Percentiles rank a stretch among this genome's conserved stretches.
phyloP scores from a whole-genome alignment of 371 early-diverging fungal species.

The Mortierella sp. region DNA sequence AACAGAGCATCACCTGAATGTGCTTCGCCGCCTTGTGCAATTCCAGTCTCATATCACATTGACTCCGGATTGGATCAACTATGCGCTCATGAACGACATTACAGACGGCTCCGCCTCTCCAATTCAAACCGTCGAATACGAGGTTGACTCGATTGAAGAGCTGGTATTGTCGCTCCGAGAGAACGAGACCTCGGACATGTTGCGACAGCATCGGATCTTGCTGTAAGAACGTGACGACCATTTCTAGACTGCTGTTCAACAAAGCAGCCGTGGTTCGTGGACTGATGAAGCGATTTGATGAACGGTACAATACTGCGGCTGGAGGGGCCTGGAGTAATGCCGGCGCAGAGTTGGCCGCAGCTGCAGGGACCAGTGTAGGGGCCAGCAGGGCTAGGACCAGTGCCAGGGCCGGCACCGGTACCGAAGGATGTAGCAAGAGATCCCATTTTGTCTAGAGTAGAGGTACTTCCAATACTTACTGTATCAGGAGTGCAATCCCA shows the following conservation, averaged over 20 bases:
- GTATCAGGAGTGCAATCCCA: conserved; percentile 55
- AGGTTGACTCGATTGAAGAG: conserved; percentile 92
- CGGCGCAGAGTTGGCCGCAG: conserved; percentile 7
- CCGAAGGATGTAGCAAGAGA: conserved; percentile 1
- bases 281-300: conserved; percentile 79
- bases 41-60: conserved; percentile 39
- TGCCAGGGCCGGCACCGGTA: conserved; percentile 1
- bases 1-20: not conserved
- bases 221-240: conserved; percentile 80
- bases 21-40: conserved; percentile 62
- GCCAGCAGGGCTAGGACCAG: conserved; percentile 1
- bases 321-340: conserved; percentile 28
- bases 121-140: conserved; percentile 82
- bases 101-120: conserved; percentile 86
- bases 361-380: conserved; percentile 29
- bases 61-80: conserved; percentile 86
- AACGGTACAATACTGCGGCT: conserved; percentile 38
- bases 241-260: conserved; percentile 76
- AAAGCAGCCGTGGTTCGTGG: conserved; percentile 87
- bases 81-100: conserved; percentile 88
- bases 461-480: not conserved
- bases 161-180: conserved; percentile 89
- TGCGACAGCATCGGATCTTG: conserved; percentile 87
- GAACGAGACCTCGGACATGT: conserved; percentile 89
- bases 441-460: not conserved